Evolutionary conservation across 1,139 yeast genomes (phyloP).

Genomic region (Saccharomyces hybrid): DNA sequence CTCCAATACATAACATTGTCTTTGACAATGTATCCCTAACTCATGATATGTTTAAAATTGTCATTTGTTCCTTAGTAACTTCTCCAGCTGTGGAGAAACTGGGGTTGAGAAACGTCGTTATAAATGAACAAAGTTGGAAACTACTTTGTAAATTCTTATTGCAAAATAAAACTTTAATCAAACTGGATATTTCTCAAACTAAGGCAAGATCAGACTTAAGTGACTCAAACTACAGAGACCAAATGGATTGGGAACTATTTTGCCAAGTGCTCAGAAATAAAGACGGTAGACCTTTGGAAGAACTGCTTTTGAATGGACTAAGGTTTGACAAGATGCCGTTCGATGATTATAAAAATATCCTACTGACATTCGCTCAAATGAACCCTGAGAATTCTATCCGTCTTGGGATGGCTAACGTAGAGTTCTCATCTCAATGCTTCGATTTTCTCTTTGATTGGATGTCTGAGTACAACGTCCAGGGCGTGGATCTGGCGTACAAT

Average conservation of each 20-base stretch:
- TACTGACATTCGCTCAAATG: conserved; percentile 34
- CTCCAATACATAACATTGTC: conserved; percentile 69
- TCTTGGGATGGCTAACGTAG: conserved; percentile 71
- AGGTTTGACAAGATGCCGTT: conserved; percentile 40
- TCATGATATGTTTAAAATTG: conserved; percentile 68
- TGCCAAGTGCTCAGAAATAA: conserved; percentile 49
- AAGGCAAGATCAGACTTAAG: conserved; percentile 51
- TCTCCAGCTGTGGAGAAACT: conserved; percentile 59
- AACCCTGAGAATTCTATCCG: conserved; percentile 33
- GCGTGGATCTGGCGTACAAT: conserved; percentile 80
- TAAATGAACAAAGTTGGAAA: conserved; percentile 67
- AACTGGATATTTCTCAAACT: conserved; percentile 77
- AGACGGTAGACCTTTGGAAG: conserved; percentile 62
- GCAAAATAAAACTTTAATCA: conserved; percentile 48
- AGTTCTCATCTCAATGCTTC: conserved; percentile 51
- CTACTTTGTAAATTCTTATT: conserved; percentile 64
- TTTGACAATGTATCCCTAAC: conserved; percentile 79
- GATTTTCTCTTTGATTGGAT: conserved; percentile 57
- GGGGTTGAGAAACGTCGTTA: conserved; percentile 69
- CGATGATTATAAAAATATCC: conserved; percentile 42
- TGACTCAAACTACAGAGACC: conserved; percentile 46
- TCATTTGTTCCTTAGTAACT: conserved; percentile 54
- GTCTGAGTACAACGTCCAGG: conserved; percentile 51
- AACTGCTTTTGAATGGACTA: conserved; percentile 76
- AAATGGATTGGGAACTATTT: conserved; percentile 73